These are phyloP conservation scores for Phytopythium ostracodes DNA, from an alignment of 352 stramenopile genomes.

Conservation along the genomic window DNA sequence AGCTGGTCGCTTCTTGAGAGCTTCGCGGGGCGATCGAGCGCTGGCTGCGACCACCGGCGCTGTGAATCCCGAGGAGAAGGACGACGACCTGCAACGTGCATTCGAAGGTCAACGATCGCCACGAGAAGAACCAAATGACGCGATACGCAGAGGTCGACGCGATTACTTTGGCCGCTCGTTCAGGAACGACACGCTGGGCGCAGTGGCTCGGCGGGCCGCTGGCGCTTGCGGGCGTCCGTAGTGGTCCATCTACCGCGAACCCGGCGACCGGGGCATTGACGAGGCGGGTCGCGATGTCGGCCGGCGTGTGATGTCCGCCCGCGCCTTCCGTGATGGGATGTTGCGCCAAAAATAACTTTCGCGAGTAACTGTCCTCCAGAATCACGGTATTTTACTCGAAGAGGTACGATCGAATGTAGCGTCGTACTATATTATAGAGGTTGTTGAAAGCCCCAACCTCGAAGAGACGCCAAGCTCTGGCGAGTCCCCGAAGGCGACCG, in stretches of 20 bases:
- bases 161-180: conserved; percentile 34
- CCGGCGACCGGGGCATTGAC: not conserved
- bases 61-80: not conserved
- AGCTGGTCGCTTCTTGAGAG: not conserved
- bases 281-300: not conserved
- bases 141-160: not conserved
- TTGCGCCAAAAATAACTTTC: conserved; percentile 1
- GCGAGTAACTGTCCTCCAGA: not conserved
- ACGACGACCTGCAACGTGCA: not conserved
- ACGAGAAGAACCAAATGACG: not conserved
- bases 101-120: not conserved
- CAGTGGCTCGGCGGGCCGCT: conserved; percentile 9
- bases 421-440: not conserved
- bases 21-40: not conserved
- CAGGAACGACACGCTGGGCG: conserved; percentile 30
- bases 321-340: not conserved
- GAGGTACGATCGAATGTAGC: not conserved
- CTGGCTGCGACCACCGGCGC: not conserved
- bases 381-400: not conserved
- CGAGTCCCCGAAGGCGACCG: not conserved
- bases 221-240: conserved; percentile 36
- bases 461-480: not conserved
- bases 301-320: not conserved
- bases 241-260: conserved; percentile 27
- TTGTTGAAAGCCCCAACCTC: not conserved